phyloP scores from a whole-genome alignment of 176 grass and related monocot species.

The Saccharum spontaneum region DNA sequence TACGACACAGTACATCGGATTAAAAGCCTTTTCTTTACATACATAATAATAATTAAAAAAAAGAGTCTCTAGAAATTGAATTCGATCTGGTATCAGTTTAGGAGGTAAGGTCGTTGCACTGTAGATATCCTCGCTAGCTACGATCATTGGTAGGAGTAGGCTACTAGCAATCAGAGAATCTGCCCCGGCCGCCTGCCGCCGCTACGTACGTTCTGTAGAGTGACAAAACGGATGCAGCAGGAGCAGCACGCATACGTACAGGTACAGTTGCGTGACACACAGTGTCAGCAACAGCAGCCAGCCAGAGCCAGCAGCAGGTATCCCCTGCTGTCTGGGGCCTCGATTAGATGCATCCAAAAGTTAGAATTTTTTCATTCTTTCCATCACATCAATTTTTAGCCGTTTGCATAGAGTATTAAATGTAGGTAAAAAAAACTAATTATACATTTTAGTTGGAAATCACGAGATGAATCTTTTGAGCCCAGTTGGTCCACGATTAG shows the following conservation, averaged over 20 bases:
- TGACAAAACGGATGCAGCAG: conserved; percentile 23
- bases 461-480: no score
- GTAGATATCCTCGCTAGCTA: not conserved
- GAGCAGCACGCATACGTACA: not conserved
- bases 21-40: not conserved
- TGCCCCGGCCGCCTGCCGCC: not conserved
- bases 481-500: no score
- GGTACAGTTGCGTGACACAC: not conserved
- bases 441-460: no score
- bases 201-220: not conserved
- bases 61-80: not conserved
- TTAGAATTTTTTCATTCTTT: no score
- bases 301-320: not conserved
- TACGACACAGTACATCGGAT: not conserved
- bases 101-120: not conserved
- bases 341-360: no score
- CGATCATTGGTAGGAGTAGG: not conserved
- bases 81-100: no score
- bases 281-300: not conserved
- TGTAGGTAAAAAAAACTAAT: no score
- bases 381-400: no score
- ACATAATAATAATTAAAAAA: not conserved
- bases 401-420: no score
- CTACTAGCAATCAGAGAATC: conserved; percentile 10
- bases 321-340: not conserved